Conservation (phyloP, 331 rosid genomes). For the Pyracantha coccinea region DNA sequence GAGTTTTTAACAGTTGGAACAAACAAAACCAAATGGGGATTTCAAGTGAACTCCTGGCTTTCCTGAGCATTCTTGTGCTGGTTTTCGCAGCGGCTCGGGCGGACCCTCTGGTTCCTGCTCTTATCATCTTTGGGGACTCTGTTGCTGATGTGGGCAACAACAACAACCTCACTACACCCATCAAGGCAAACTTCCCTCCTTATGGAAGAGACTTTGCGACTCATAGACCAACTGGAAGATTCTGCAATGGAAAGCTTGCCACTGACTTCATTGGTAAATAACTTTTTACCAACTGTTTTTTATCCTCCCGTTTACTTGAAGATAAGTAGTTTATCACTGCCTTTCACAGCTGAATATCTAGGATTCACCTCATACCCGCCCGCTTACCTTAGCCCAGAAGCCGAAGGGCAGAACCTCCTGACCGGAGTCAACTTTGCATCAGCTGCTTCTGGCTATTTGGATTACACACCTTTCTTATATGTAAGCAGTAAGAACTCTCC, state of each 20-base stretch:
- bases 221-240: constrained; percentile 57
- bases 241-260: constrained; percentile 63
- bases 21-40: constrained; percentile 18
- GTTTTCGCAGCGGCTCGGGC: constrained; percentile 24
- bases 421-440: constrained; percentile 65
- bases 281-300: background rate
- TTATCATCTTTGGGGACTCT: constrained; percentile 62
- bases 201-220: constrained; percentile 60
- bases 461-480: constrained; percentile 32
- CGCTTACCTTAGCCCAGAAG: constrained; percentile 55
- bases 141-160: constrained; percentile 59
- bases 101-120: constrained; percentile 56
- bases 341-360: constrained; percentile 41
- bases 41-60: constrained; percentile 13
- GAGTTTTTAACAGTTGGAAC: background rate
- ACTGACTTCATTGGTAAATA: constrained; percentile 42
- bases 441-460: constrained; percentile 52
- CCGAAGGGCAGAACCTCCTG: constrained; percentile 40
- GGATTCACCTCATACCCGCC: constrained; percentile 54
- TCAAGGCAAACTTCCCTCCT: constrained; percentile 55
- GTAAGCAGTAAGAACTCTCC: constrained; percentile 17
- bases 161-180: constrained; percentile 29
- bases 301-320: background rate
- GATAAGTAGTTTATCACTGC: background rate
- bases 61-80: constrained; percentile 18